Percentiles rank a stretch among this genome's conserved stretches.
Conservation (phyloP, 164 flowering plant genomes). For the Piper longum region DNA sequence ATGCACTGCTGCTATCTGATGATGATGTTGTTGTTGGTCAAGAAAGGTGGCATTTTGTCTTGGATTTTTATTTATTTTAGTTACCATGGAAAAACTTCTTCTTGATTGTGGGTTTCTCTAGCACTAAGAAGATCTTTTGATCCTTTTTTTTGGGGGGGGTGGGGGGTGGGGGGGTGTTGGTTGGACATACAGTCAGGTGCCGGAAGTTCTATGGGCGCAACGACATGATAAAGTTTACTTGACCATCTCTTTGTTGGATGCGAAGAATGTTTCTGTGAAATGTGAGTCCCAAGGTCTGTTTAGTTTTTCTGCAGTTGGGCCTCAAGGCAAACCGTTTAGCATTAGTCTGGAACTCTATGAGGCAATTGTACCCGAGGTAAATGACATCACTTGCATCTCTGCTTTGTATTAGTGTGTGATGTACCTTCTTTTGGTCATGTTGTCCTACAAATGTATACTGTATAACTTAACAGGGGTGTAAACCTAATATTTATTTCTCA, state of each 20-base stretch:
- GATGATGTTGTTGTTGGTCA: no score
- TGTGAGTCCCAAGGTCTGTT: constrained; percentile 63
- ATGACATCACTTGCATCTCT: not conserved
- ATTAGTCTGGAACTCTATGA: constrained; percentile 49
- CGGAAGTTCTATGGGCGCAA: constrained; percentile 95
- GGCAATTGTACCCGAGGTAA: constrained; percentile 50
- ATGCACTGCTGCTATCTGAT: no score
- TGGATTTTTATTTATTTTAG: no score
- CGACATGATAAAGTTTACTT: constrained; percentile 76
- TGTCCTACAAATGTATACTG: not conserved
- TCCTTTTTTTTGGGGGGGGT: constrained; percentile 20
- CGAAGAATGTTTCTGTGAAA: constrained; percentile 55
- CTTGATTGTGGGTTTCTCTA: not conserved
- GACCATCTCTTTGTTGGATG: constrained; percentile 75
- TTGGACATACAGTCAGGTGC: constrained; percentile 64
- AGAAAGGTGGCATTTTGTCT: no score
- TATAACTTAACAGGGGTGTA: not conserved
- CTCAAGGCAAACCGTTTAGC: constrained; percentile 37
- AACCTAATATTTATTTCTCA: constrained; percentile 14
- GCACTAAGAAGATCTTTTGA: not conserved
- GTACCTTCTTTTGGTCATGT: not conserved
- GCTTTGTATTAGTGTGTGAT: not conserved
- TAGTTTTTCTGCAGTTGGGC: constrained; percentile 60
- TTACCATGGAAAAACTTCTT: not conserved
- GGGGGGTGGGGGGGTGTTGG: constrained; percentile 65